phyloP scores from a whole-genome alignment of 345 rosid species.

The Lepidium africanum region DNA sequence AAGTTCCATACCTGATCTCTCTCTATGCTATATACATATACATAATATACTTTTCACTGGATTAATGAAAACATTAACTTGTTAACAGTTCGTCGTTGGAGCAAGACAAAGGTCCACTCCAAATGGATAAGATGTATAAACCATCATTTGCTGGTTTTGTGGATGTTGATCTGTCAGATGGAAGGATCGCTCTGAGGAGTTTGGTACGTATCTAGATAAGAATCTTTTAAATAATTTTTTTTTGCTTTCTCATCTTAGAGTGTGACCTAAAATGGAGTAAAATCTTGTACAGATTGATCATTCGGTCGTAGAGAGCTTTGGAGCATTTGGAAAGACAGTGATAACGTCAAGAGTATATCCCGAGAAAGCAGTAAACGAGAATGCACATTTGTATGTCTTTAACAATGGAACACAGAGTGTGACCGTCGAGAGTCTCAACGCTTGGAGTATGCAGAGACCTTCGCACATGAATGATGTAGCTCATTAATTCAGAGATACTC shows the following conservation, averaged over 20 bases:
- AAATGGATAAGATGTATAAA: constrained; percentile 34
- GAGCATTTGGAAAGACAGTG: constrained; percentile 57
- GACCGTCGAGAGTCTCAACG: constrained; percentile 44
- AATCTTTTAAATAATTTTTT: background rate
- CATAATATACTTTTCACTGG: background rate
- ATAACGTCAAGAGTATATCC: constrained; percentile 82
- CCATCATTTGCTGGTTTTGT: constrained; percentile 77
- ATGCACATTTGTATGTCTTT: constrained; percentile 61
- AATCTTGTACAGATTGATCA: constrained; percentile 44
- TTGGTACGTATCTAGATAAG: constrained; percentile 36
- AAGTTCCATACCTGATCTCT: background rate
- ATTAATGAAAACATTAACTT: background rate
- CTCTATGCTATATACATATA: background rate
- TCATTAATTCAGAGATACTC: constrained; percentile 5
- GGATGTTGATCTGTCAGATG: constrained; percentile 49
- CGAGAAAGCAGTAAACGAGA: constrained; percentile 31
- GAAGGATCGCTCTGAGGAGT: constrained; percentile 56
- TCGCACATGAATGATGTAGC: constrained; percentile 25
- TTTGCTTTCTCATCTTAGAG: too few relatives aligned
- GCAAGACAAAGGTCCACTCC: background rate
- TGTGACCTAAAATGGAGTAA: background rate
- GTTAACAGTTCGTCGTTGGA: constrained; percentile 42
- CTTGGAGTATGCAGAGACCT: constrained; percentile 80
- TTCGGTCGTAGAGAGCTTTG: constrained; percentile 76
- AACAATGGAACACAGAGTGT: constrained; percentile 59